Conservation (phyloP, 2,329 filamentous ascomycete genomes). For the Colletotrichum sp. region DNA sequence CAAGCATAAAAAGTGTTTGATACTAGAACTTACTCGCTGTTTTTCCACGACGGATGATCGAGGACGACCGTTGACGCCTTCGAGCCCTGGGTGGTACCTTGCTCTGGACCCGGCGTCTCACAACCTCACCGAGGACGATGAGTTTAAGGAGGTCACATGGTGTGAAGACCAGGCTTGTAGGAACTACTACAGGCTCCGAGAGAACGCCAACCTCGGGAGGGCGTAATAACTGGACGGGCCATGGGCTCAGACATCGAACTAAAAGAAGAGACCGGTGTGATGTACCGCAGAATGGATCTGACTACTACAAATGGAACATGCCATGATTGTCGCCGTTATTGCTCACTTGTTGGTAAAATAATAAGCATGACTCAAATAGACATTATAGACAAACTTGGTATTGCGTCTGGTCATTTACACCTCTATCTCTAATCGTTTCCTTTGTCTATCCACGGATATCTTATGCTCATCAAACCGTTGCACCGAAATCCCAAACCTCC, state of each 20-base stretch:
- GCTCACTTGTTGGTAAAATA: not conserved
- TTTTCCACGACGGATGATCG: not conserved
- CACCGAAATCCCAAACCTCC: slow-evolving; percentile 43
- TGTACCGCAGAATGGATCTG: not conserved
- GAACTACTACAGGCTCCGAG: not conserved
- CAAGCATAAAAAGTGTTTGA: not conserved
- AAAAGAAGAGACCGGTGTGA: accelerated
- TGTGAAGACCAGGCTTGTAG: not conserved
- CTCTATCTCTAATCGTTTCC: not conserved
- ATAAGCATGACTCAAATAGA: not conserved
- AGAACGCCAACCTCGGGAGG: not conserved
- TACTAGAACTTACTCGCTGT: accelerated
- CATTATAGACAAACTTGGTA: not conserved
- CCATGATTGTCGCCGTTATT: not conserved
- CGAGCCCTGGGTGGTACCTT: not conserved
- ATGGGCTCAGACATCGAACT: not conserved
- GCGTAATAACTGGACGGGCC: not conserved
- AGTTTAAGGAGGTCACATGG: not conserved
- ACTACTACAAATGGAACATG: not conserved
- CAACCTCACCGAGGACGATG: not conserved
- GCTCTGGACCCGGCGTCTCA: not conserved
- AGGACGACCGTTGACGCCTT: not conserved
- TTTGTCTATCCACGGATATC: not conserved
- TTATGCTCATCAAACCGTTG: not conserved
- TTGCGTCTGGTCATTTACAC: not conserved